Base-by-base conservation (phyloP, 306 rosid species). In the Arachis stenosperma region DNA sequence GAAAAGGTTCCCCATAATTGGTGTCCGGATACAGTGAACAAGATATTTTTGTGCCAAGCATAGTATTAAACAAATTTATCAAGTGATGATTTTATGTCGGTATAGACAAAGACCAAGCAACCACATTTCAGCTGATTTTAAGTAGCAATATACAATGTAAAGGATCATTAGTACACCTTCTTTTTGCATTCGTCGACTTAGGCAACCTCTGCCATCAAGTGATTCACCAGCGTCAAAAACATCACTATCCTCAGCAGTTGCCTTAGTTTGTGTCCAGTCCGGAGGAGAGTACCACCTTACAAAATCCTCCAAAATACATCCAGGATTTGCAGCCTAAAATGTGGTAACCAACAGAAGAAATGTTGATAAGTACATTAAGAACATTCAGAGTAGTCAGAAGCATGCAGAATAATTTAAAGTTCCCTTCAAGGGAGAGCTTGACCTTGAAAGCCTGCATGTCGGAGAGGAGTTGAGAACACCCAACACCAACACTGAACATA, bases 371-470 rank as follows among this genome's bases (percentile, higher is more conserved):
- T 77, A 52, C 51, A 69, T 61, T 79, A 52, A 67, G 69, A 50
- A 73, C 50, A 67, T 81, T 69, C 46, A 65, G 68, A 13, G 50
- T 55, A 36, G 69, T 67, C 71, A 47, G 40, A 71, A 68, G 61
- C 70, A 78, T 57, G 76, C 58, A 52, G 55, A 47, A 65, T 39
- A 73, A 58, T 48, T 65, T 51, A 65, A 77, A 82, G 42, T 61
- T 71, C 68, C 61, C 22, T 77, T 72, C 69, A 74, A 54, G 73
- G 74, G 71, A 72, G 57, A 74, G 73, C 64, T 74, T 48, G 66
- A 91, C 99, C 98, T 95, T 95, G 90, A 91, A 95, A 79, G 99
- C 98, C 82, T 95, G 99, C 99, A 95, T 95, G 79, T 95, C 99
- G 13, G 99, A 95, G 73, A 91, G 96, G 60, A 95, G 96, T 83